phyloP scores from a whole-genome alignment of 306 rosid genomes.

The cucumber (Cucumis sativus) region Cucumber_9930_V3 NC_026660.2:22787501-22788000 shows the following conservation, averaged over 20 bases:
- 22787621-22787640: slow-evolving; percentile 48
- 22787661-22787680: slow-evolving; percentile 56
- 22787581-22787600: slow-evolving; percentile 50
- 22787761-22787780: slow-evolving; percentile 30
- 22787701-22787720: slow-evolving; percentile 36
- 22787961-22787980: slow-evolving; percentile 80
- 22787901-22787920: slow-evolving; percentile 37
- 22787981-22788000: slow-evolving; percentile 63
- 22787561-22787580: slow-evolving; percentile 27
- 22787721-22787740: slow-evolving; percentile 31
- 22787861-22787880: slow-evolving; percentile 35
- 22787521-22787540: slow-evolving; percentile 35
- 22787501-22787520: slow-evolving; percentile 43
- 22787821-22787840: slow-evolving; percentile 44
- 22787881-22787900: slow-evolving; percentile 43
- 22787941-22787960: slow-evolving; percentile 30
- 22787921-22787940: slow-evolving; percentile 35
- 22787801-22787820: slow-evolving; percentile 52
- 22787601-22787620: slow-evolving; percentile 55
- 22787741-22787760: slow-evolving; percentile 35
- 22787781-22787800: slow-evolving; percentile 47
- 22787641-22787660: slow-evolving; percentile 82
- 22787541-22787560: slow-evolving; percentile 42
- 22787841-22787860: slow-evolving; percentile 47
- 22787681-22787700: slow-evolving; percentile 33